Evolutionary conservation across 768 basidiomycete species (phyloP), one percentile per base, ranked within the genome.

Genomic region (Phlebiopsis flavidoalba): DNA sequence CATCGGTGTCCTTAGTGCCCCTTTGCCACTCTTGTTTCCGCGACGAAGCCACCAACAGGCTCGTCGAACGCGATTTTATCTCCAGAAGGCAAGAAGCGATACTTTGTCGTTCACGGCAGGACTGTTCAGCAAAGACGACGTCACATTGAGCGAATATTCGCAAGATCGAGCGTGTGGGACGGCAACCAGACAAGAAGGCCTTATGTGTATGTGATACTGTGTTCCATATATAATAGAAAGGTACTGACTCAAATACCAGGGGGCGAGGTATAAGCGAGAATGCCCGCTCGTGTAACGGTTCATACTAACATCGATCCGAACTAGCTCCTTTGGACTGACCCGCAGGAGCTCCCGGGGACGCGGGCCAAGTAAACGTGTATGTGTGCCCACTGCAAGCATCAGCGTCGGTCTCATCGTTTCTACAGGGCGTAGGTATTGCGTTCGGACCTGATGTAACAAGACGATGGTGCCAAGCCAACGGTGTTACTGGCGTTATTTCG

Each of bases 61-160:
- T 65, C 73, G 22, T 69, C 68, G 21, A 76, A 77, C 8, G 78
- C 85, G 3, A 97, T 98, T 63, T 77, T 99, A 26, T 91, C 91
- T 15, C 83, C 90, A 1, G 79, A 91, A 58, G 95, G 94, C 8
- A 72, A 78, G 56, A 95, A 93, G 71, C 87, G 95, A 31, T 97
- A 89, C 75, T 96, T 97, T 66, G 86, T 98, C 63, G 93, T 96
- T 5, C 97, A 99, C 69, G 96, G 97, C 11, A n/a, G 97, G 97
- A 15, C 79, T 98, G 17, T 98, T 98, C 77, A 95, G 93, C 74
- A 91, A 89, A 69, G 97, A 98, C 67, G 88, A 84, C 46, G 91
- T 98, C n/a, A 95, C 93, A 3, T 78, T 98, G 36, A 94, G 96
- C 17, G 95, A 98, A n/a, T 55, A 87, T 98, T 64, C 85, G 89